Evolutionary conservation across 805 yeast genomes (phyloP), one percentile per base, ranked within the genome.

Genomic region (Scheffersomyces stipitis): DNA sequence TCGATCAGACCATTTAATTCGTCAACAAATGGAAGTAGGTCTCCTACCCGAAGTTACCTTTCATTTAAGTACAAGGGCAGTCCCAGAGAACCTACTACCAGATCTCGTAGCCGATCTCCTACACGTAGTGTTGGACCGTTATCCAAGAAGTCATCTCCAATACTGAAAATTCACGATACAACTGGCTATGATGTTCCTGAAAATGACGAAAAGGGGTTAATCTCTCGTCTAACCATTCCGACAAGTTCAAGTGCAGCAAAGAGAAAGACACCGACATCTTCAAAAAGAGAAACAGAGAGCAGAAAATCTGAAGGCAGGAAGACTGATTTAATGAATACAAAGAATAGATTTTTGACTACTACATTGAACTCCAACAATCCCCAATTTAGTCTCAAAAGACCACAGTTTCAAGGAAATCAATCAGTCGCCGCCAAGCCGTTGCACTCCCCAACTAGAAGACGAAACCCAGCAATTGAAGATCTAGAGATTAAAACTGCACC

Each of bases 321-420:
- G 26, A 24, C 27, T 23, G 43, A 41, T n/a, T 30, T 31, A 2
- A 32, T 46, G 3, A 40, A 31, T 15, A 46, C 48, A 12, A 62
- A 54, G 41, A 66, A 65, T 39, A 55, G 56, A 37, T 63, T 67
- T 35, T 52, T 66, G 23, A 59, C 69, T 1, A 63, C 70, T 1
- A 57, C 63, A 5, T 49, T 67, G 15, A 62, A 62, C 16, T 65
- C 70, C 0, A 50, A 56, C 3, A 58, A 57, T 6, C 54, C 61
- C 4, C 44, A 39, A 18, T 51, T 62, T 22, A 51, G 48, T 27
- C 45, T 47, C 13, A 42, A 36, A 30, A 48, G 38, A 33, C 33
- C 47, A 10, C 36, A 41, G 6, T 28, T 37, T 16, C 44, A 26
- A 37, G 14, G 48, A 5, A 12, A 34, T 17, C 26, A 40, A 31